Base-by-base conservation (phyloP, 2,329 filamentous ascomycete genomes). In the Penicillium hordei region DNA sequence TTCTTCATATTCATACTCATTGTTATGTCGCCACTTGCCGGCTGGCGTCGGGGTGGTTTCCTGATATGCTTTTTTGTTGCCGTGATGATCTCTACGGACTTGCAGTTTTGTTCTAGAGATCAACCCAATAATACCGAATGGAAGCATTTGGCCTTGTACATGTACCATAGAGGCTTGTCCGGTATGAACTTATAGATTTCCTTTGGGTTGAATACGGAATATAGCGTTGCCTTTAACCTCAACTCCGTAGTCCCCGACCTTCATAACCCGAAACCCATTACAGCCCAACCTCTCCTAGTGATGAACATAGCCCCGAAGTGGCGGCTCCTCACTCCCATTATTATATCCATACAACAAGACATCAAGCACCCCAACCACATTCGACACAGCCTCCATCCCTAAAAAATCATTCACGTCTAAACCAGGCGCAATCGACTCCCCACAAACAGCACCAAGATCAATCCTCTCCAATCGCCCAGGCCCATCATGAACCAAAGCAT, bases 101-200 rank as follows among this genome's bases (percentile, higher is more conserved):
- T 51, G 50, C 31, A 50, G 48, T 52, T 61, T 56, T 48, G 55
- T 42, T 57, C 25, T 63, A 59, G 58, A 63, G 61, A 60, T 59
- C 19, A 60, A 60, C 53, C 45, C 55, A 57, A 59, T 60, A 62
- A 65, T 64, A 64, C 61, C 63, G 63, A 61, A 60, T 65, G 59
- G 54, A 66, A 62, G 51, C 62, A 59, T 60, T 57, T 58, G 55
- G 52, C 43, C 43, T 57, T 52, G 48, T 57, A 55, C 38, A 52
- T 56, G 40, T 45, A 56, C 33, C n/a, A 52, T 56, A 39, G 40
- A 25, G 8, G 2, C 38, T 31, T 50, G 36, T 50, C 27, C 34
- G 19, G 15, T 48, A 40, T 33, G 25, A 34, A 39, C 15, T 8
- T 9, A 29, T 17, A 27, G 17, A n/a, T 36, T 19, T 50, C 8